phyloP scores from a whole-genome alignment of 805 yeast genomes.

The Komagataella mondaviorum region DNA sequence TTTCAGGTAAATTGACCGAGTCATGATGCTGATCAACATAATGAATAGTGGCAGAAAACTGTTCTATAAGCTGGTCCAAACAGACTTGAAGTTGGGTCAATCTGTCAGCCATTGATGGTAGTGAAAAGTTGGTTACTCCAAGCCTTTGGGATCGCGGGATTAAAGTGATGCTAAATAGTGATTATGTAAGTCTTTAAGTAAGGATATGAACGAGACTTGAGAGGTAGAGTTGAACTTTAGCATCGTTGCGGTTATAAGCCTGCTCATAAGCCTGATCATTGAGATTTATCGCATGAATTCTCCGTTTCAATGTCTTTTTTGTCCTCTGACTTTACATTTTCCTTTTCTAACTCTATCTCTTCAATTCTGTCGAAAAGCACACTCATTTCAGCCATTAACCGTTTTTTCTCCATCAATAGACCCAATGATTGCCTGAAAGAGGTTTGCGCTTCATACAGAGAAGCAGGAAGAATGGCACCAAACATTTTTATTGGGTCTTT shows the following conservation, averaged over 20 bases:
- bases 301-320: not conserved
- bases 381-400: not conserved
- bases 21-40: constrained; percentile 71
- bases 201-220: not conserved
- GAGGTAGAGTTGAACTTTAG: not conserved
- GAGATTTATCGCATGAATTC: not conserved
- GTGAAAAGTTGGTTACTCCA: not conserved
- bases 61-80: constrained; percentile 70
- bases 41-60: constrained; percentile 64
- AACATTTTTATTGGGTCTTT: constrained; percentile 20
- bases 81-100: constrained; percentile 84
- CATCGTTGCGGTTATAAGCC: too few species aligned
- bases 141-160: not conserved
- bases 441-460: constrained; percentile 16
- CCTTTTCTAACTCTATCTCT: not conserved
- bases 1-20: constrained; percentile 30
- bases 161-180: not conserved
- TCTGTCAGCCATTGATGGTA: constrained; percentile 59
- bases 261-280: not conserved
- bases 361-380: not conserved
- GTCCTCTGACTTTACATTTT: not conserved
- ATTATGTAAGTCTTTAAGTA: not conserved
- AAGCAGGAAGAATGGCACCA: constrained; percentile 23
- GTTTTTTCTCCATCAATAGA: not conserved
- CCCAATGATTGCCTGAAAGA: constrained; percentile 13